Base-by-base conservation (phyloP, 805 yeast species). In the Suhomyces canberraensis region DNA sequence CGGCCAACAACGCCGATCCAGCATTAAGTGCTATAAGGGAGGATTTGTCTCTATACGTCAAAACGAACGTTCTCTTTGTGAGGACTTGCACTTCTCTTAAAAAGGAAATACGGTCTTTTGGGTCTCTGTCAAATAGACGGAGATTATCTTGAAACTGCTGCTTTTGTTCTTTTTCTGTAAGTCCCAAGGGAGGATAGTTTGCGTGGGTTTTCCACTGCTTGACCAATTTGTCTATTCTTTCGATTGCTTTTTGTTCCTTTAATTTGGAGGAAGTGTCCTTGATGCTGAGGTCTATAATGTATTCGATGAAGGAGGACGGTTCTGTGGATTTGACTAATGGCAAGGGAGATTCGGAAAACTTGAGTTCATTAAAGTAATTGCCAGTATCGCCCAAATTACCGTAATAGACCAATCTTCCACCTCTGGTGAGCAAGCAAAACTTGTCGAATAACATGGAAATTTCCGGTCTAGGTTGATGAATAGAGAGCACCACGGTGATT, bases 381-480 rank as follows among this genome's bases (percentile, higher is more conserved):
- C 72, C 60, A 17, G 76, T 55, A 64, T 75, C 67, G 2, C 55
- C 50, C 16, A 58, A 48, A 4, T 71, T 65, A 1, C 77, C 84
- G 61, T 60, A 67, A 45, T 60, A 68, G 2, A 67, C 64, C 26
- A 72, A 38, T 26, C 65, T 52, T 1, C 90, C 88, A 25, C 81
- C 78, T 20, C 64, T 47, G 0, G 90, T 78, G 28, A 88, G 58
- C 3, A 87, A 66, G 41, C 87, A 74, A 3, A 87, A 62, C 33
- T 75, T 69, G 52, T 88, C 95, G 40, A 87, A 78, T 16, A 82
- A 56, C 37, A 71, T 71, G 26, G 84, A 69, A 31, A 87, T 84
- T 54, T 87, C 95, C 0, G 83, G 75, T 26, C 95, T 60, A 0
- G 95, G 95, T 56, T 87, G 95, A 54, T 87, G 95, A 27, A 87